A percentile compares a stretch with the other conserved stretches of the same genome.
These are phyloP conservation scores for Onygena corvina DNA, from an alignment of 2,329 filamentous ascomycete genomes.

Conservation along the genomic window DNA sequence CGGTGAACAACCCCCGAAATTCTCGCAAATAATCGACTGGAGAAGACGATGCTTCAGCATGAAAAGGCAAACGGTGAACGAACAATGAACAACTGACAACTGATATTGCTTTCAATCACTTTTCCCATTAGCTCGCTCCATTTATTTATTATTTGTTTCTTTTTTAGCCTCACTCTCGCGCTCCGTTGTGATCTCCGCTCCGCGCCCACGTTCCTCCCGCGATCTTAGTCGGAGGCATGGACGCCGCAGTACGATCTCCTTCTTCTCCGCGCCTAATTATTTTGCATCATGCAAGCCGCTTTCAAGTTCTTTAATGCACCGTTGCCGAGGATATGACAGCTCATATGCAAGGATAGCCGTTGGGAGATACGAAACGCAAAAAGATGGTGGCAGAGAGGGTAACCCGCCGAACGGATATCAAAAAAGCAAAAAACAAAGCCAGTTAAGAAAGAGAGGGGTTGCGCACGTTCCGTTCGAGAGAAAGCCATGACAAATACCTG, in stretches of 20 bases:
- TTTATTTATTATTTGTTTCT: not conserved
- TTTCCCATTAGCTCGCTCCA: not conserved
- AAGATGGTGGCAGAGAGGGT: not conserved
- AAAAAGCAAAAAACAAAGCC: not conserved
- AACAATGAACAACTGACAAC: not conserved
- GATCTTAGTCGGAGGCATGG: not conserved
- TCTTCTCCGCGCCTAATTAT: slow-evolving; percentile 5
- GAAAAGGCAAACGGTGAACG: not conserved
- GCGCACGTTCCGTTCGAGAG: slow-evolving; percentile 1
- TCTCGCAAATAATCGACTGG: not conserved
- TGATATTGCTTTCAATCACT: not conserved
- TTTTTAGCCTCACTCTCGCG: not conserved
- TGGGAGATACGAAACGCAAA: too few species aligned
- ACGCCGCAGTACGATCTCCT: slow-evolving; percentile 6
- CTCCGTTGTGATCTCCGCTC: not conserved
- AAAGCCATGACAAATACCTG: not conserved
- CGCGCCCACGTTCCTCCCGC: not conserved
- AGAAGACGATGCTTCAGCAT: not conserved
- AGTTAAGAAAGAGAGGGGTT: slow-evolving; percentile 1
- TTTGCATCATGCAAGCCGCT: not conserved
- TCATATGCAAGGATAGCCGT: slow-evolving; percentile 2
- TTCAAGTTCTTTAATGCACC: not conserved
- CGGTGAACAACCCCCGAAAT: not conserved
- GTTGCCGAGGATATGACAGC: slow-evolving; percentile 4
- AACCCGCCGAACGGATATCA: not conserved